phyloP scores from a whole-genome alignment of 73 alveolate species.

The Tetrahymena elliotti region DNA sequence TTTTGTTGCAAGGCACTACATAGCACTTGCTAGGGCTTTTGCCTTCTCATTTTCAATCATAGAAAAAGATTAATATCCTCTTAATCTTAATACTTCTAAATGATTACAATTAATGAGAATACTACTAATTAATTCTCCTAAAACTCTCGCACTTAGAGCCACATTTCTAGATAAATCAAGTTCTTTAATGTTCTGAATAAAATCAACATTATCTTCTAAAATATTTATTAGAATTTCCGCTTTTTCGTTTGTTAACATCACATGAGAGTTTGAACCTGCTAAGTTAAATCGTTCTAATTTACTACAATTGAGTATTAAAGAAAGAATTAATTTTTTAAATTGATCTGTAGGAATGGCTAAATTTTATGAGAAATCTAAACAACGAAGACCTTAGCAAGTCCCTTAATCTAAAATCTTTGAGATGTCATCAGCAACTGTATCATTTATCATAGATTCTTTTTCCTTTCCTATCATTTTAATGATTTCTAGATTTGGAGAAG shows the following conservation, averaged over 20 bases:
- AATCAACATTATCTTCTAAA: not conserved
- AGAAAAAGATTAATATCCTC: not conserved
- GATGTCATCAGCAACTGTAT: not conserved
- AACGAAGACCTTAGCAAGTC: not conserved
- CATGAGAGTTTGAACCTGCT: not conserved
- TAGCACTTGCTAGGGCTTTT: not conserved
- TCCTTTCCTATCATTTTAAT: not conserved
- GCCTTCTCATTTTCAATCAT: not conserved
- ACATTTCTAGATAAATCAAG: not conserved
- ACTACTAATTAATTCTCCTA: not conserved
- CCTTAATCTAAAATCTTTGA: not conserved
- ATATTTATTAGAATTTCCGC: not conserved
- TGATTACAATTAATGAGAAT: not conserved
- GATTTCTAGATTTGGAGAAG: not conserved
- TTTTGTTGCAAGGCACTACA: not conserved
- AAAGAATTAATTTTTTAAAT: not conserved
- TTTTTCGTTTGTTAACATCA: not conserved
- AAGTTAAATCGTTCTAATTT: not conserved
- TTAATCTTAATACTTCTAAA: not conserved
- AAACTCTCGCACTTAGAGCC: not conserved
- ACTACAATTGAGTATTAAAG: not conserved
- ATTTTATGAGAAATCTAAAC: not conserved
- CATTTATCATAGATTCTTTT: not conserved
- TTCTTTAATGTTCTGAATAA: not conserved
- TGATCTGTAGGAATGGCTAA: not conserved